Conservation (phyloP, 495 filamentous ascomycete genomes). For the Neurospora sp. region DNA sequence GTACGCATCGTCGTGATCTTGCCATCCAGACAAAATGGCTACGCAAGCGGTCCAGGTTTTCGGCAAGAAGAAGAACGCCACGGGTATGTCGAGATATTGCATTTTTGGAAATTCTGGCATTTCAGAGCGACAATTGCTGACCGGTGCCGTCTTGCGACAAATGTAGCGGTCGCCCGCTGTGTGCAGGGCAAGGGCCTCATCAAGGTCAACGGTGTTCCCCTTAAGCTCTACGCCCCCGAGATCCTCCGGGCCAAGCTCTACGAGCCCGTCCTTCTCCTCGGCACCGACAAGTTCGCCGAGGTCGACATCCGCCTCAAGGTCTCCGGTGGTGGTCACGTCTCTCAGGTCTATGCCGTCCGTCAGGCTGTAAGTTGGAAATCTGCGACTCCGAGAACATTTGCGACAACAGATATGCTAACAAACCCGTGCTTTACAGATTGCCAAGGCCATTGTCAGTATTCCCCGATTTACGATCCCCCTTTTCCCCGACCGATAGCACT, state of each 20-base stretch:
- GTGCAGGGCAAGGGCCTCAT: conserved; percentile 58
- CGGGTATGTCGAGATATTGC: conserved; percentile 17
- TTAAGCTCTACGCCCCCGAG: conserved; percentile 88
- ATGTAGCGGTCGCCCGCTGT: conserved; percentile 27
- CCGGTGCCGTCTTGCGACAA: not conserved
- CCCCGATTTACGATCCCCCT: not conserved
- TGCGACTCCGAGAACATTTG: not conserved
- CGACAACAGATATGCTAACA: conserved; percentile 9
- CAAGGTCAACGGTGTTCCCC: conserved; percentile 96
- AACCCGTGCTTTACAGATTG: conserved; percentile 41
- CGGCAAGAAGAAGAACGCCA: conserved; percentile 35
- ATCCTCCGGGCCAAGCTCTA: conserved; percentile 95
- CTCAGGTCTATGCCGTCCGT: conserved; percentile 96
- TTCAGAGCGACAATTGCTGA: conserved; percentile 3
- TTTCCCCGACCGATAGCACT: not conserved
- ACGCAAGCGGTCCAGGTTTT: conserved; percentile 28
- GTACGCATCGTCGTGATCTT: conserved; percentile 23
- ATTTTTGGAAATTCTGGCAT: not conserved
- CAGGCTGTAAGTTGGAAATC: conserved; percentile 50
- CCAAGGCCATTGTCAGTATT: conserved; percentile 49
- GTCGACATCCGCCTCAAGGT: conserved; percentile 97
- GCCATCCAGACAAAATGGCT: conserved; percentile 27
- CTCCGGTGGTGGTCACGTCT: conserved; percentile 91
- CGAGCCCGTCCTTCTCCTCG: conserved; percentile 94
- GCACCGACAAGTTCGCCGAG: conserved; percentile 77